A percentile compares a stretch with the other conserved stretches of the same genome.
phyloP scores from a whole-genome alignment of 2,329 filamentous ascomycete genomes.

The Ophiostoma pallidulum region DNA sequence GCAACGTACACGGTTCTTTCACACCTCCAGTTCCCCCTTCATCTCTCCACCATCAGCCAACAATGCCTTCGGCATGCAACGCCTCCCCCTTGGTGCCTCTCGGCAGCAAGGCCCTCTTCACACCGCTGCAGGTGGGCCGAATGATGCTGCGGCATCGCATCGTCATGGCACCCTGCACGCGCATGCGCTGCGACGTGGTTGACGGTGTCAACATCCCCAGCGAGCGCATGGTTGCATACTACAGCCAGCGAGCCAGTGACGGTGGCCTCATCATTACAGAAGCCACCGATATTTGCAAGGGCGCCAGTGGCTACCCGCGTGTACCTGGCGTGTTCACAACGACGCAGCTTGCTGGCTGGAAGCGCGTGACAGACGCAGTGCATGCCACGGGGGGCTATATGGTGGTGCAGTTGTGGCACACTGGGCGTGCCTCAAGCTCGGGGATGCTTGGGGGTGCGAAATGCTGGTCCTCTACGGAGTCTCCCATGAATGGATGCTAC shows the following conservation, averaged over 20 bases:
- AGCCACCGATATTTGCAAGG: conserved; percentile 35
- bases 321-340: conserved; percentile 12
- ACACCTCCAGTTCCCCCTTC: no score
- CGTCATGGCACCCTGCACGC: conserved; percentile 33
- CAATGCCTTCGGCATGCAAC: no score
- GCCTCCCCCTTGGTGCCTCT: conserved; percentile 15
- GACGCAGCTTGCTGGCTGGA: conserved; percentile 14
- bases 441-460: no score
- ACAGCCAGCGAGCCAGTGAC: conserved; percentile 33
- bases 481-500: conserved; percentile 30
- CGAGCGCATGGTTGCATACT: conserved; percentile 32
- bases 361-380: conserved; percentile 14
- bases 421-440: conserved; percentile 28
- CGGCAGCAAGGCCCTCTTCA: conserved; percentile 13
- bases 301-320: conserved; percentile 10
- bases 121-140: conserved; percentile 35
- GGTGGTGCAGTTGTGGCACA: conserved; percentile 41
- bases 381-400: conserved; percentile 15
- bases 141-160: conserved; percentile 39
- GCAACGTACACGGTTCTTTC: no score
- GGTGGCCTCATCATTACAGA: conserved; percentile 35
- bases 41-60: no score
- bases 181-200: conserved; percentile 38
- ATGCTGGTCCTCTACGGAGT: no score
- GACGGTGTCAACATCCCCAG: conserved; percentile 22